Evolutionary conservation across 202 grass and related monocot genomes (phyloP), one percentile per base, ranked within the genome.

Genomic region (Carex sylvatica): DNA sequence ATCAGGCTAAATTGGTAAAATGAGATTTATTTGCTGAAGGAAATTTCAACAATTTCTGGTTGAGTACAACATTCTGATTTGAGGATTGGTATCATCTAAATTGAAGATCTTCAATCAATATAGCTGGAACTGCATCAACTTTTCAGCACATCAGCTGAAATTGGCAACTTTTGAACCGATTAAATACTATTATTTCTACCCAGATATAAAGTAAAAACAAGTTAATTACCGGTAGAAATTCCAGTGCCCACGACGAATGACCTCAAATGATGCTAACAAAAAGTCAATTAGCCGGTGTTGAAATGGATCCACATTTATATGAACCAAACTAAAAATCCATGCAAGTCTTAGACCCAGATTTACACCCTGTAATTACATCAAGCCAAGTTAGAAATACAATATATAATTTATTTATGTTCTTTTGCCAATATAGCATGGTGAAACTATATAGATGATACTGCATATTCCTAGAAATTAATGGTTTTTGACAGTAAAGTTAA

Each of bases 161-260:
- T 20, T n/a, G 18, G 18, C 7, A 59, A 59, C 56, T 59, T 19
- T 59, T 20, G n/a, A 59, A 59, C 16, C 7, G n/a, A 62, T 23
- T 62, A 62, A 26, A 62, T 0, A 4, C 46, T 53, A 33, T 76
- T 26, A 35, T 35, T 56, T 76, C 14, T 74, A 54, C 13, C 47
- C 24, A 55, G 49, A 76, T 76, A 5, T 35, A n/a, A 76, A 40
- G 9, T 54, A 80, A 19, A 68, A 16, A 79, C 7, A 53, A 19
- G 62, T 46, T 47, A 68, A 82, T 65, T 77, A 88, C 86, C 86
- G 59, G 31, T 84, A 88, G 28, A 88, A 84, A 28, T 84, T 88
- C 86, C 82, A 88, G 58, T 88, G 82, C 11, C 86, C 82, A 24
- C 82, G 82, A 65, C 74, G 74, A 55, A 88, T 75, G 65, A 84